Conservation (phyloP, 495 filamentous ascomycete genomes). For the Lepraria neglecta region DNA sequence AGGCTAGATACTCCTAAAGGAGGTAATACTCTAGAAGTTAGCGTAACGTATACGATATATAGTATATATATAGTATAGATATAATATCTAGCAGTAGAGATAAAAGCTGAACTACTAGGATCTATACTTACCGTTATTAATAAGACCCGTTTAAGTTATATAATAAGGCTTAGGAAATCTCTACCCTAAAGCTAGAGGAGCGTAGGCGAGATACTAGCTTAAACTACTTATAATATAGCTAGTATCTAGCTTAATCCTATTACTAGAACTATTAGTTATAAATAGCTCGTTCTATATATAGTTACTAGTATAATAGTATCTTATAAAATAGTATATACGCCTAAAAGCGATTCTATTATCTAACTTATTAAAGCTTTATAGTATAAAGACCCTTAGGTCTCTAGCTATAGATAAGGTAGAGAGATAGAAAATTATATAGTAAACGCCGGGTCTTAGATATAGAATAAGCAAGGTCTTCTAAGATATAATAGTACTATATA, state of each 20-base stretch:
- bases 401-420: neutral
- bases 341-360: neutral
- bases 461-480: neutral
- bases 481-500: neutral
- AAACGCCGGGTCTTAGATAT: neutral
- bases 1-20: neutral
- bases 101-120: neutral
- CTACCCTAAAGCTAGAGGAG: neutral
- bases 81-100: neutral
- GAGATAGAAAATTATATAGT: neutral
- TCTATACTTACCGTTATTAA: neutral
- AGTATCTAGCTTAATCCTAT: neutral
- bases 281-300: no score
- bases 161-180: neutral
- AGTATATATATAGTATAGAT: neutral
- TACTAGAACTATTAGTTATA: no score
- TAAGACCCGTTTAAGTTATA: neutral
- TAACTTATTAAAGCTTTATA: neutral
- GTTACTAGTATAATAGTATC: no score
- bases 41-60: no score
- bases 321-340: no score
- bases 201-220: neutral
- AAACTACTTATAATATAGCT: neutral
- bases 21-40: neutral
- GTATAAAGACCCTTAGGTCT: neutral